These are phyloP conservation scores for Cercospora sojina DNA, from an alignment of 2,329 filamentous ascomycete species.

Conservation along the genomic window DNA sequence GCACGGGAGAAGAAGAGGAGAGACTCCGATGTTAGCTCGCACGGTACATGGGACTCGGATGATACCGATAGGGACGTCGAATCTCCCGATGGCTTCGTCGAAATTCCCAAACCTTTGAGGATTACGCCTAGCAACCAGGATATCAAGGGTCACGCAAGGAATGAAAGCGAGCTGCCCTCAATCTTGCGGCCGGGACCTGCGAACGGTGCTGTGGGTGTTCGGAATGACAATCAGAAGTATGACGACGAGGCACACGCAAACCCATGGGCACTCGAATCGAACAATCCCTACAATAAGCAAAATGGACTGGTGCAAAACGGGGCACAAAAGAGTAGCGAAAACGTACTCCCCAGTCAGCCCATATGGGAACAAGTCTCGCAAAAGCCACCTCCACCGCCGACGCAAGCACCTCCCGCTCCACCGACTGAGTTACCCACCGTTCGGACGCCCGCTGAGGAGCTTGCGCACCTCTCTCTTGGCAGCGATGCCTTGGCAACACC, in stretches of 20 bases:
- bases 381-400: constrained; percentile 25
- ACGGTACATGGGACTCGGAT: constrained; percentile 39
- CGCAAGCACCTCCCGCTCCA: constrained; percentile 22
- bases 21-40: constrained; percentile 40
- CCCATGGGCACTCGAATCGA: constrained; percentile 31
- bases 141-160: constrained; percentile 19
- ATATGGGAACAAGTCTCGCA: constrained; percentile 41
- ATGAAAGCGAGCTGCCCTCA: constrained; percentile 30
- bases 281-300: constrained; percentile 27
- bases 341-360: constrained; percentile 32
- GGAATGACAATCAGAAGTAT: constrained; percentile 23
- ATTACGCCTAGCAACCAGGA: constrained; percentile 29
- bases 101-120: constrained; percentile 34
- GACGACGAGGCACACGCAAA: constrained; percentile 32
- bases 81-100: constrained; percentile 23
- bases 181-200: constrained; percentile 31
- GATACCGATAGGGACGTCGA: constrained; percentile 23
- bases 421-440: constrained; percentile 45
- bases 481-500: constrained; percentile 26
- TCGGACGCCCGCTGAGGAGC: constrained; percentile 43
- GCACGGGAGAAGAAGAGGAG: constrained; percentile 29
- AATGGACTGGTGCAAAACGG: constrained; percentile 11
- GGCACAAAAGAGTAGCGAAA: constrained; percentile 30
- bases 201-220: constrained; percentile 17
- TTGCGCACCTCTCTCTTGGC: constrained; percentile 41